A percentile compares a stretch with the other conserved stretches of the same genome.
These are phyloP conservation scores for Yamadazyma trypodendri DNA, from an alignment of 1,139 yeast species.

Conservation along the genomic window DNA sequence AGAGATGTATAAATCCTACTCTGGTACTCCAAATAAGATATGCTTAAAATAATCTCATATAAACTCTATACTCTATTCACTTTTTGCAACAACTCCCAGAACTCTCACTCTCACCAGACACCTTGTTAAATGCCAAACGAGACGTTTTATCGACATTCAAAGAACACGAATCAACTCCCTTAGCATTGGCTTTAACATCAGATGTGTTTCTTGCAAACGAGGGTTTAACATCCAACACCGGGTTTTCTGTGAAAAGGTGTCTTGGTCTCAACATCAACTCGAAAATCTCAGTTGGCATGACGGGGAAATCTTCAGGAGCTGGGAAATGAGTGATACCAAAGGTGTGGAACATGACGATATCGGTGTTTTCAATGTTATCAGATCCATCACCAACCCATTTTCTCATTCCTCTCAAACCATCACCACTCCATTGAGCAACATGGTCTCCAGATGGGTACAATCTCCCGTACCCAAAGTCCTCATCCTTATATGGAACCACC, in stretches of 20 bases:
- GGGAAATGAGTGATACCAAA: conserved; percentile 87
- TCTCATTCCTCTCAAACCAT: conserved; percentile 66
- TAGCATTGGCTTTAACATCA: conserved; percentile 47
- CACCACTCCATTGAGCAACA: conserved; percentile 80
- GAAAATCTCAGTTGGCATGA: conserved; percentile 84
- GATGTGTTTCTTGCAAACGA: conserved; percentile 63
- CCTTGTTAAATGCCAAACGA: conserved; percentile 36
- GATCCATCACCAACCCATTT: conserved; percentile 71
- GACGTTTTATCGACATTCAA: conserved; percentile 42
- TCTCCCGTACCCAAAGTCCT: conserved; percentile 49
- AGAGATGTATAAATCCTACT: no score
- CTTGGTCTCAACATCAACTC: conserved; percentile 74
- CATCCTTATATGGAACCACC: conserved; percentile 68
- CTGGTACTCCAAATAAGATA: no score
- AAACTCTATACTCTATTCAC: neutral
- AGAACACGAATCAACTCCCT: conserved; percentile 35
- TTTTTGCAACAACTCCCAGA: conserved; percentile 5
- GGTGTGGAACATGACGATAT: conserved; percentile 72
- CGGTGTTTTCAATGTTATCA: conserved; percentile 64
- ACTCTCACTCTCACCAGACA: conserved; percentile 3
- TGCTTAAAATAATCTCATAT: no score
- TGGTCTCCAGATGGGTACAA: conserved; percentile 79
- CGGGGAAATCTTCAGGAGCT: conserved; percentile 86
- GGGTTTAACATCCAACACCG: conserved; percentile 73
- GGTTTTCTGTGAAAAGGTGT: conserved; percentile 73